Evolutionary conservation across 2,329 filamentous ascomycete genomes (phyloP), one percentile per base, ranked within the genome.

Genomic region (Rhytidhysteron rufulum): DNA sequence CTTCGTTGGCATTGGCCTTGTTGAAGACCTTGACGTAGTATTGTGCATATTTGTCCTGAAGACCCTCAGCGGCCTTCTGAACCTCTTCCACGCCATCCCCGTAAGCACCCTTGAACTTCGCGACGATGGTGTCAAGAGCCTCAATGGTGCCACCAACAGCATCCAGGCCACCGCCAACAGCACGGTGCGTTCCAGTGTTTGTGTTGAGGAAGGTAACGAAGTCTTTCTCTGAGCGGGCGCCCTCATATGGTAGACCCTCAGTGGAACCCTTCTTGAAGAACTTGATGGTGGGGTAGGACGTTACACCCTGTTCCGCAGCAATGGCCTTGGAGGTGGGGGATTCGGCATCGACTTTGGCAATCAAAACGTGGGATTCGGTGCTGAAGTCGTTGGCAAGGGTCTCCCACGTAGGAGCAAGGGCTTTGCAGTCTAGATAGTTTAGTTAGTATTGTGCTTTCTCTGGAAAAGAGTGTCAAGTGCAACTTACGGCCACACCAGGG

Each of bases 401-500:
- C 71, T 98, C 93, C 88, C 89, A 98, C 53, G 75, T 79, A 32
- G 93, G 93, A 35, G 90, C 90, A 48, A 98, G 83, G 57, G 61
- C 84, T 77, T 98, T 98, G 86, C 93, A 98, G 80, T 98, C 93
- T 96, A 63, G 32, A 22, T 27, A 19, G 2, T 22, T 8, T 6
- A n/a, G 24, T 40, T 36, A 52, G 44, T 44, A 49, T 43, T 50
- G 47, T 38, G 21, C 30, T n/a, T 24, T 13, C 13, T 8, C 13
- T 27, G 8, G 13, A 13, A 8, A 27, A 13, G 13, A 13, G 24
- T 27, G 24, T 13, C 13, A 8, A 8, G 24, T 7, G 7, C 24
- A 53, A 86, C 89, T 71, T 80, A 97, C 93, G 91, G 67, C 91
- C 91, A 70, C 93, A 98, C 93, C 91, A 97, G 39, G 93, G 90